These are phyloP conservation scores for Psilocybe subaeruginosa DNA, from an alignment of 768 basidiomycete genomes.

Conservation along the genomic window DNA sequence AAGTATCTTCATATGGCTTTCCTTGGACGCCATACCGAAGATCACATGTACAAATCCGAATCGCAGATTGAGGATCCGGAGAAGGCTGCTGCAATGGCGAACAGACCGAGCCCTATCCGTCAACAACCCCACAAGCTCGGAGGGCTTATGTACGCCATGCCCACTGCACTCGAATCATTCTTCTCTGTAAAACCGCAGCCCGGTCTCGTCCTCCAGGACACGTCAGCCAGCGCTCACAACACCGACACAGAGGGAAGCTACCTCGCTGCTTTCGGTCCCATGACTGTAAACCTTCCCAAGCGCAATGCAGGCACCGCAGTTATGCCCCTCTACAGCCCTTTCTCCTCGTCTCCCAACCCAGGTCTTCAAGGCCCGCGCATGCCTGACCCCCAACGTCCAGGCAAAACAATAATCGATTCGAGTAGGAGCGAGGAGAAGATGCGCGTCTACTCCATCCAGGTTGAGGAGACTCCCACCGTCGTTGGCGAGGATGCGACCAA, in stretches of 20 bases:
- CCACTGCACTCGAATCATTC: slow-evolving; percentile 54
- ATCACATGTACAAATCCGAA: slow-evolving; percentile 13
- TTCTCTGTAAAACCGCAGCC: slow-evolving; percentile 55
- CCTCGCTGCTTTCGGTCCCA: slow-evolving; percentile 49
- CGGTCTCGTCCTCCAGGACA: slow-evolving; percentile 56
- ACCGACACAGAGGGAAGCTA: slow-evolving; percentile 7
- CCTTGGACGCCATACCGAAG: slow-evolving; percentile 22
- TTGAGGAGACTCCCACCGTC: slow-evolving; percentile 43
- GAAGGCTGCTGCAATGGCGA: slow-evolving; percentile 13
- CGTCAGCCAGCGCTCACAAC: background rate
- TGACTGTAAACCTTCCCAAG: slow-evolving; percentile 31
- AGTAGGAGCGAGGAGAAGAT: slow-evolving; percentile 29
- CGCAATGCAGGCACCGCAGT: slow-evolving; percentile 8
- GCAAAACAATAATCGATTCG: slow-evolving; percentile 13
- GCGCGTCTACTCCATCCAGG: slow-evolving; percentile 26
- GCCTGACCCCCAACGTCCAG: background rate
- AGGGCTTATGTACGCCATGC: slow-evolving; percentile 62
- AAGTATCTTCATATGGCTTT: slow-evolving; percentile 23
- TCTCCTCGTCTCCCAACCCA: slow-evolving; percentile 18
- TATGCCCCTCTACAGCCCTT: slow-evolving; percentile 30
- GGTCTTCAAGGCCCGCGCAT: slow-evolving; percentile 28
- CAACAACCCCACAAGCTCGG: slow-evolving; percentile 67
- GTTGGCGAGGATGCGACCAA: slow-evolving; percentile 40
- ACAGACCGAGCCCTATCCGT: slow-evolving; percentile 44
- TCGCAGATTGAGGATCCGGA: slow-evolving; percentile 13